These are phyloP conservation scores for Talaromyces sp. DNA, from an alignment of 2,329 filamentous ascomycete genomes.

Conservation along the genomic window DNA sequence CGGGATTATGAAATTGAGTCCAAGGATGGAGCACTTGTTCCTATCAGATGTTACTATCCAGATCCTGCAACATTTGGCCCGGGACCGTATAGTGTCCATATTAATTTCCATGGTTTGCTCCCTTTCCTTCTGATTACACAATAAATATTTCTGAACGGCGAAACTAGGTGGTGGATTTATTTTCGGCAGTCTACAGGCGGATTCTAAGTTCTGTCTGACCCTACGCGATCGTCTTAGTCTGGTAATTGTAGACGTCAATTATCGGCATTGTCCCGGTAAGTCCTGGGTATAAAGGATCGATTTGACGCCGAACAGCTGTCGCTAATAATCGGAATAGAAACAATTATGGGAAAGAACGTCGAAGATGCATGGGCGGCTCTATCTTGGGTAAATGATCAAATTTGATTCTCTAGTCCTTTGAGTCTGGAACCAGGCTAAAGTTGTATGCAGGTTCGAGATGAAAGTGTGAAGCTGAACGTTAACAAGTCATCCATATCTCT, in stretches of 20 bases:
- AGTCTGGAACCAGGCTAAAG: background rate
- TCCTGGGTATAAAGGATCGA: background rate
- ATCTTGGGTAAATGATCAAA: background rate
- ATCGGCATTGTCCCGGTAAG: constrained; percentile 41
- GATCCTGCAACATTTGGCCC: constrained; percentile 28
- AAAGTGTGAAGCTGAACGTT: background rate
- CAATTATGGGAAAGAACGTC: background rate
- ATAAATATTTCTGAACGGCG: background rate
- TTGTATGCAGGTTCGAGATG: background rate
- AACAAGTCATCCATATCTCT: constrained; percentile 27
- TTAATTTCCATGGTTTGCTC: constrained; percentile 5
- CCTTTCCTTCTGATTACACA: background rate
- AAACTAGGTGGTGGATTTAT: constrained; percentile 37
- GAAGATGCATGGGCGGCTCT: constrained; percentile 3
- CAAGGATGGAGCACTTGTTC: background rate
- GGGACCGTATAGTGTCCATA: constrained; percentile 1
- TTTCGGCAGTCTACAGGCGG: constrained; percentile 37
- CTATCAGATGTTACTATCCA: background rate
- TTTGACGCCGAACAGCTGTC: background rate
- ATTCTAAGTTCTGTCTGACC: constrained; percentile 36
- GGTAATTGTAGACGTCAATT: constrained; percentile 41
- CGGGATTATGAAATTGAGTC: background rate
- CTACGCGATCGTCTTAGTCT: constrained; percentile 39
- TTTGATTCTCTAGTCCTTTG: background rate
- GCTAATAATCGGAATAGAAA: background rate